These are phyloP conservation scores for Fonsecaea erecta DNA, from an alignment of 2,329 filamentous ascomycete genomes.

Conservation along the genomic window DNA sequence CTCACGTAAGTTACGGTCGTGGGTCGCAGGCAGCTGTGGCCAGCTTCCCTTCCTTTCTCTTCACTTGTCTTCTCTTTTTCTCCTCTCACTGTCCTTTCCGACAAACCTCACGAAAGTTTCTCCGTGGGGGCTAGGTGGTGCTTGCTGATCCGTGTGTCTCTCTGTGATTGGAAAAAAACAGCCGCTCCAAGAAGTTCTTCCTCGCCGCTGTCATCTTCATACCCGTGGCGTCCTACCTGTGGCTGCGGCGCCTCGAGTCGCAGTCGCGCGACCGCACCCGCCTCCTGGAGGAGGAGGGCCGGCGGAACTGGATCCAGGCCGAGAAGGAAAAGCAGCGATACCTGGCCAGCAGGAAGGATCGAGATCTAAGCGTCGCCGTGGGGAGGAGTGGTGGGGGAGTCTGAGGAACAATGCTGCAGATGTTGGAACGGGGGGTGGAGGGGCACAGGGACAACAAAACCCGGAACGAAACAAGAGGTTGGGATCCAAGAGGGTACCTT, in stretches of 20 bases:
- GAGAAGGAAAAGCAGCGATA: conserved; percentile 32
- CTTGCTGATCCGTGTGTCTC: neutral
- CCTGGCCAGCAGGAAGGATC: conserved; percentile 10
- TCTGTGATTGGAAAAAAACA: neutral
- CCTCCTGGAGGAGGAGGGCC: conserved; percentile 32
- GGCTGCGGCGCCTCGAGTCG: conserved; percentile 30
- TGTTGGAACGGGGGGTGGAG: neutral
- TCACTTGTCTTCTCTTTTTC: neutral
- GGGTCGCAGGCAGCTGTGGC: too few relatives aligned
- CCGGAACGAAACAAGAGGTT: too few relatives aligned
- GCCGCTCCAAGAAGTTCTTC: conserved; percentile 28
- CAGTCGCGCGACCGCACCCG: conserved; percentile 25
- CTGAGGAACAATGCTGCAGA: conserved; percentile 11
- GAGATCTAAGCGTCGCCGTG: conserved; percentile 30
- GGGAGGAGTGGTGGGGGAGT: conserved; percentile 33
- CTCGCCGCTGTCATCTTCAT: conserved; percentile 29
- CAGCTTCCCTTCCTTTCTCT: neutral
- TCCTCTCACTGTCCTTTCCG: too few relatives aligned
- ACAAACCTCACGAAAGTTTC: too few relatives aligned
- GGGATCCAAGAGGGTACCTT: too few relatives aligned
- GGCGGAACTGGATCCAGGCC: conserved; percentile 31
- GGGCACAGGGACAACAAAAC: neutral
- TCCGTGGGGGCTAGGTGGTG: too few relatives aligned
- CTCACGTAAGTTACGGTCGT: conserved; percentile 27
- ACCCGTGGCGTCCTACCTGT: conserved; percentile 30